These are phyloP conservation scores for Fragaria nilgerrensis DNA, from an alignment of 306 rosid species.

Conservation along the genomic window DNA sequence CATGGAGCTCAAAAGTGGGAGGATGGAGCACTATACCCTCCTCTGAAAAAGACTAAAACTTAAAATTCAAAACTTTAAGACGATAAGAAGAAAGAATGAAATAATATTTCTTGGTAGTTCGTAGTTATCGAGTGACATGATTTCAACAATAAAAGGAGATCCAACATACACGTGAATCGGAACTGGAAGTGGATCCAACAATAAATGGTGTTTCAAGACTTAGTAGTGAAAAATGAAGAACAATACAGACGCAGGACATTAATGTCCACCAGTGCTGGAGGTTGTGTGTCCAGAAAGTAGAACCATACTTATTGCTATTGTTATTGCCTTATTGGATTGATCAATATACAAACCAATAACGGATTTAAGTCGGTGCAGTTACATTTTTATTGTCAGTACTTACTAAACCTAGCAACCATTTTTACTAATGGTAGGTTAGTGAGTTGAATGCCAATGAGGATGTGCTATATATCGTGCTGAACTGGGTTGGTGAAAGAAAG, in stretches of 20 bases:
- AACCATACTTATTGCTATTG: background rate
- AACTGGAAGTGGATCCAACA: background rate
- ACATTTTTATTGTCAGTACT: background rate
- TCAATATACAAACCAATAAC: background rate
- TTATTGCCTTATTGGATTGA: background rate
- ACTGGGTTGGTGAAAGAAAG: background rate
- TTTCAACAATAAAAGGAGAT: background rate
- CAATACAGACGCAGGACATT: background rate
- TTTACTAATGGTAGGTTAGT: background rate
- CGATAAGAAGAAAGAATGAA: background rate
- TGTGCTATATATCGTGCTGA: background rate
- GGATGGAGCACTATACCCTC: background rate
- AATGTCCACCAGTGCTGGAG: constrained; percentile 6
- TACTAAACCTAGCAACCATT: background rate
- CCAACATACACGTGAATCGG: constrained; percentile 3
- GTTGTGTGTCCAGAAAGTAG: background rate
- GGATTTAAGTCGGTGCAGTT: background rate
- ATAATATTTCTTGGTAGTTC: background rate
- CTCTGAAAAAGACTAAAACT: background rate
- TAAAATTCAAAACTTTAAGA: background rate
- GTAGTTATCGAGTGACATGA: background rate
- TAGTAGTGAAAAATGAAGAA: background rate
- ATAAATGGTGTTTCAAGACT: background rate
- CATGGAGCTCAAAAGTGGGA: background rate
- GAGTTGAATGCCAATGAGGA: background rate